These are phyloP conservation scores for Hanseniaspora sp. DNA, from an alignment of 1,139 yeast genomes.

Conservation along the genomic window DNA sequence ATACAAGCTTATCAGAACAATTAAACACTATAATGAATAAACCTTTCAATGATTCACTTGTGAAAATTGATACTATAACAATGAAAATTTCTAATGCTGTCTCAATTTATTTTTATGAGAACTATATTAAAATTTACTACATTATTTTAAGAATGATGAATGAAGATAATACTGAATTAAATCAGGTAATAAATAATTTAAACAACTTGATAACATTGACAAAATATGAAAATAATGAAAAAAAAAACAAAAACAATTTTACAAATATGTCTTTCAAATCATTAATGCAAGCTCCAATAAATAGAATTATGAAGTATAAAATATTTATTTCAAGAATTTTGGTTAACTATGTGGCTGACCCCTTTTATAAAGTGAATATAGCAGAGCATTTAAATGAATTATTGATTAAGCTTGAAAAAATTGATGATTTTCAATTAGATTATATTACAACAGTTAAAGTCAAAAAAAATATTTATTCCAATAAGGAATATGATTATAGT, in stretches of 20 bases:
- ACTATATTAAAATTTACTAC: conserved; percentile 7
- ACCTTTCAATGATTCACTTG: not conserved
- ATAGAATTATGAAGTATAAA: conserved; percentile 11
- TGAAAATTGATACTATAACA: not conserved
- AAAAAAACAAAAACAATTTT: not conserved
- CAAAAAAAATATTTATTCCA: not conserved
- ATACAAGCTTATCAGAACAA: not conserved
- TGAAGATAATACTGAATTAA: not conserved
- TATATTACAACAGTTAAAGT: conserved; percentile 1
- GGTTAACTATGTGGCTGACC: not conserved
- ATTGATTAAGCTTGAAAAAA: conserved; percentile 7
- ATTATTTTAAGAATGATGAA: not conserved
- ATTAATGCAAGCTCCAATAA: conserved; percentile 7
- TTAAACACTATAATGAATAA: not conserved
- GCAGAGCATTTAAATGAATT: conserved; percentile 3
- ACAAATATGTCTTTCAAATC: conserved; percentile 2
- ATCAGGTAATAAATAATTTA: not conserved
- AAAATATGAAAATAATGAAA: not conserved
- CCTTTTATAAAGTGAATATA: not conserved
- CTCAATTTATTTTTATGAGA: conserved; percentile 11
- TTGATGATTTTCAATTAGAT: conserved; percentile 10
- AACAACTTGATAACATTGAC: not conserved
- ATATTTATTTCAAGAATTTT: conserved; percentile 9
- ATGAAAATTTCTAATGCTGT: not conserved
- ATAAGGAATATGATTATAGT: not conserved